Conservation (phyloP, 2,329 filamentous ascomycete genomes). For the Phyllosticta citribraziliensis region DNA sequence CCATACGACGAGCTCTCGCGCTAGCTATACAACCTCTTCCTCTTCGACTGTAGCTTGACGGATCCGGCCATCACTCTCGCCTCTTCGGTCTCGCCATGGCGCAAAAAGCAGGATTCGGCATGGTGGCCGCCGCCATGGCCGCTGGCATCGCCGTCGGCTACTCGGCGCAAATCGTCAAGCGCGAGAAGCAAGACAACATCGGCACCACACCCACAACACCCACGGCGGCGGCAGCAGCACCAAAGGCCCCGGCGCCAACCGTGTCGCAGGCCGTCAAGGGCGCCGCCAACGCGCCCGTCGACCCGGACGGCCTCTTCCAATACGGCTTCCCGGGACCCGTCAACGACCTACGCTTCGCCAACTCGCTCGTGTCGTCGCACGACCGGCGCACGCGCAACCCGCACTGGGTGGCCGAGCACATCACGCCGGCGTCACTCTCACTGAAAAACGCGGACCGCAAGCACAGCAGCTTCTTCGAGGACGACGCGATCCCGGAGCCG, state of each 20-base stretch:
- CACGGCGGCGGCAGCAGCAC: constrained; percentile 24
- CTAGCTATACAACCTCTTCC: not conserved
- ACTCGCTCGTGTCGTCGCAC: constrained; percentile 75
- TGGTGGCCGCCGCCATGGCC: constrained; percentile 40
- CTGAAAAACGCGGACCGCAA: constrained; percentile 70
- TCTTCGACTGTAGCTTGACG: not conserved
- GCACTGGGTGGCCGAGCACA: constrained; percentile 87
- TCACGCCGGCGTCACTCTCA: constrained; percentile 76
- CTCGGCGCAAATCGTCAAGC: constrained; percentile 16
- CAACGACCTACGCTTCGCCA: constrained; percentile 66
- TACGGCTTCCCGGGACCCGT: constrained; percentile 82
- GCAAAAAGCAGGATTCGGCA: constrained; percentile 42
- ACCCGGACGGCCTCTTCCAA: constrained; percentile 43
- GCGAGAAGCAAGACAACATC: constrained; percentile 19
- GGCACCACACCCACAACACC: constrained; percentile 19
- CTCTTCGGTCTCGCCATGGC: constrained; percentile 20
- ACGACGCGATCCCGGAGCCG: constrained; percentile 65
- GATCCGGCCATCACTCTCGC: no score
- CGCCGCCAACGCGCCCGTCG: constrained; percentile 28
- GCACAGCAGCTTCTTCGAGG: constrained; percentile 74
- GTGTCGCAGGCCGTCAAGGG: constrained; percentile 15
- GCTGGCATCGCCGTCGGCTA: constrained; percentile 39
- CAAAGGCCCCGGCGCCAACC: constrained; percentile 16
- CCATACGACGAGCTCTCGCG: not conserved
- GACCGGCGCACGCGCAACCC: constrained; percentile 88